These are phyloP conservation scores for Clonostachys solani DNA, from an alignment of 2,329 filamentous ascomycete species.

Conservation along the genomic window DNA sequence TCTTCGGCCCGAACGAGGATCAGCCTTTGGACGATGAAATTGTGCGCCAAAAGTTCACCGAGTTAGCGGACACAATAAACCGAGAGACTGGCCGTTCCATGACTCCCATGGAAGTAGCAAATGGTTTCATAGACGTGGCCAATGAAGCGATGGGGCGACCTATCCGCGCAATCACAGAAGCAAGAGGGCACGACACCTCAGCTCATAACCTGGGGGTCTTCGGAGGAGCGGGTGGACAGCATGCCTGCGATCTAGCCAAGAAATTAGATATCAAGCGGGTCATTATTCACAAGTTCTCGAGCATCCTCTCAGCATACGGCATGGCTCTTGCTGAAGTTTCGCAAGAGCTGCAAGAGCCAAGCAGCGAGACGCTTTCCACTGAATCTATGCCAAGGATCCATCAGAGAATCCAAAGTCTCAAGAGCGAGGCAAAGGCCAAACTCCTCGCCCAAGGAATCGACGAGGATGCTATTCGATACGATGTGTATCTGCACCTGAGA, in stretches of 20 bases:
- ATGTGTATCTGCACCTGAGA: constrained; percentile 37
- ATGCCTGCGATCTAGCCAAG: constrained; percentile 33
- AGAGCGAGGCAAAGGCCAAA: constrained; percentile 23
- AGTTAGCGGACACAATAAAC: constrained; percentile 33
- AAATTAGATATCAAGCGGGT: constrained; percentile 31
- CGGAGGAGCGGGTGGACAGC: constrained; percentile 70
- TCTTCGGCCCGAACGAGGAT: constrained; percentile 65
- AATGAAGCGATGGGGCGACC: constrained; percentile 75
- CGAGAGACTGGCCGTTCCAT: constrained; percentile 20
- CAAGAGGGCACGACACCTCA: constrained; percentile 27
- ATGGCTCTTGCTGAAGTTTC: constrained; percentile 34
- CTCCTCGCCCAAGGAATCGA: constrained; percentile 33
- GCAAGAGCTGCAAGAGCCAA: constrained; percentile 25
- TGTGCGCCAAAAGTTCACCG: constrained; percentile 26
- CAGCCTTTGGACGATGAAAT: constrained; percentile 37
- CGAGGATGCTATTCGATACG: constrained; percentile 28
- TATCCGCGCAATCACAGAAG: constrained; percentile 54
- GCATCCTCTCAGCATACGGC: constrained; percentile 35
- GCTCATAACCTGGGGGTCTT: constrained; percentile 33
- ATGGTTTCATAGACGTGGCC: constrained; percentile 71
- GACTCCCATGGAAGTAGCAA: constrained; percentile 39
- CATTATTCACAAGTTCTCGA: constrained; percentile 34
- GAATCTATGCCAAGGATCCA: constrained; percentile 7
- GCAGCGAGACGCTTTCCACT: constrained; percentile 11
- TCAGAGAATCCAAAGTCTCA: constrained; percentile 15